These are phyloP conservation scores for Colletotrichum phormii DNA, from an alignment of 2,329 filamentous ascomycete species.

Conservation along the genomic window DNA sequence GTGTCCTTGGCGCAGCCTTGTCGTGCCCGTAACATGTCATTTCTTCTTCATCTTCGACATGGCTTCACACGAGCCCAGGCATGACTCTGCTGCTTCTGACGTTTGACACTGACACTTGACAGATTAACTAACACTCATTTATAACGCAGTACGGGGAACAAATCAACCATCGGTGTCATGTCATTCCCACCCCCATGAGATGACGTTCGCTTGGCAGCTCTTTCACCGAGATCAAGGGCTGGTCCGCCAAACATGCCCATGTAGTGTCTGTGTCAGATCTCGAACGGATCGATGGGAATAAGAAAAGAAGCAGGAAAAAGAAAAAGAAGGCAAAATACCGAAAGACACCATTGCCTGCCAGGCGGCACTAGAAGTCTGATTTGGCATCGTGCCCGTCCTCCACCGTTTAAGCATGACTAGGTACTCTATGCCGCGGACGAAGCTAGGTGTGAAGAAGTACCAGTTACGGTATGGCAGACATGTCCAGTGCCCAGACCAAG, in stretches of 20 bases:
- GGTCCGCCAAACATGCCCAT: slow-evolving; percentile 17
- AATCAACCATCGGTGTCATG: not conserved
- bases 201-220: not conserved
- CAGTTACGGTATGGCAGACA: slow-evolving; percentile 6
- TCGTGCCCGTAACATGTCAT: slow-evolving; percentile 16
- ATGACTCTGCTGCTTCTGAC: slow-evolving; percentile 14
- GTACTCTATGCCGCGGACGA: slow-evolving; percentile 3
- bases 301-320: not conserved
- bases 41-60: slow-evolving; percentile 10
- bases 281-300: not conserved
- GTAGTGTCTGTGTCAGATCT: slow-evolving; percentile 17
- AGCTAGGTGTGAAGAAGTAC: slow-evolving; percentile 11
- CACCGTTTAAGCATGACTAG: slow-evolving; percentile 25
- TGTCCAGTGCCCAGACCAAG: slow-evolving; percentile 1
- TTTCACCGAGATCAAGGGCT: slow-evolving; percentile 22
- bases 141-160: not conserved
- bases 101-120: slow-evolving; percentile 26
- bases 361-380: not conserved
- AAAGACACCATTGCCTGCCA: not conserved
- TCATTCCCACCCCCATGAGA: not conserved
- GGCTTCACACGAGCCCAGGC: slow-evolving; percentile 12
- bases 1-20: slow-evolving; percentile 24
- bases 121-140: not conserved
- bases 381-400: slow-evolving; percentile 7
- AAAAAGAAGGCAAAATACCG: not conserved